Evolutionary conservation across 179 eudicot species (phyloP).

Genomic region (Sideroxylon spinosum): DNA sequence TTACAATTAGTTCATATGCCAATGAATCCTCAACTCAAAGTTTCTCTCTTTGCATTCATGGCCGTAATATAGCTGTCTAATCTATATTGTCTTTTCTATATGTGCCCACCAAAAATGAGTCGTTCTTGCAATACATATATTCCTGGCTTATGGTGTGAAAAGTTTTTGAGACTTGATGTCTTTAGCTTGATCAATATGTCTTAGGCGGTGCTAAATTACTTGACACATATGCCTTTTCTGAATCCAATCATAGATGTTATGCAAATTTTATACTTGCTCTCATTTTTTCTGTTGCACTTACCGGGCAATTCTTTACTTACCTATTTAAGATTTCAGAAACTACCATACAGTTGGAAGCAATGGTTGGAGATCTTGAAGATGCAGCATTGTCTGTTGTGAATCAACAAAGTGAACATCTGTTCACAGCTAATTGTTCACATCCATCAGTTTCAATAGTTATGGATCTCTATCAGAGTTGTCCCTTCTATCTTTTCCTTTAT

Average conservation of each 20-base stretch:
- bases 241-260: background rate
- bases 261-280: background rate
- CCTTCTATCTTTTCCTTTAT: conserved; percentile 19
- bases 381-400: conserved; percentile 31
- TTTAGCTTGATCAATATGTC: background rate
- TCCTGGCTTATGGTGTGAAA: background rate
- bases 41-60: background rate
- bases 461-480: conserved; percentile 11
- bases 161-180: background rate
- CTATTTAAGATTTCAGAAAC: conserved; percentile 27
- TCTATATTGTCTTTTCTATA: background rate
- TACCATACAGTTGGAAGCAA: conserved; percentile 45
- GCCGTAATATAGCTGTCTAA: background rate
- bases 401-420: conserved; percentile 22
- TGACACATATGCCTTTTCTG: background rate
- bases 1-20: background rate
- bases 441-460: conserved; percentile 31
- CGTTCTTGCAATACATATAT: background rate
- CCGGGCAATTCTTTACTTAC: conserved; percentile 12
- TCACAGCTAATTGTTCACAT: conserved; percentile 20
- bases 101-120: background rate
- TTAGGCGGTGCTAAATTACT: background rate
- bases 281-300: background rate
- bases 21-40: background rate
- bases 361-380: conserved; percentile 60